phyloP scores from a whole-genome alignment of 176 grass and related monocot species.

The Luzula sylvatica region DNA sequence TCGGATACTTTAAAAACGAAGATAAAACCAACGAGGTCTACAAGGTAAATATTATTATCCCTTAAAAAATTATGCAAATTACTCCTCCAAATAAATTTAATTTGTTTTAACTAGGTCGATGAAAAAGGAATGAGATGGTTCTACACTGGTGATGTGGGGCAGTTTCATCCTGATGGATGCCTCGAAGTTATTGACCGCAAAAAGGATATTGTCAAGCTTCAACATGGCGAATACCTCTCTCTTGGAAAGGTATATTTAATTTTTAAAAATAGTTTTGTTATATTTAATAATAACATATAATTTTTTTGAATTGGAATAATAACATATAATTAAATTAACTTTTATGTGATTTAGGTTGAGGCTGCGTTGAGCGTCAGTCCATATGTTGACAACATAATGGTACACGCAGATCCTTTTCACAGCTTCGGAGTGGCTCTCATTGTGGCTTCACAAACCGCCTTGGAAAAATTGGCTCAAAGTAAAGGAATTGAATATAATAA shows the following conservation, averaged over 20 bases:
- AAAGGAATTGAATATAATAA: slow-evolving; percentile 35
- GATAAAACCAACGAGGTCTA: slow-evolving; percentile 94
- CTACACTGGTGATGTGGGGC: slow-evolving; percentile 79
- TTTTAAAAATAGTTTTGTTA: neutral
- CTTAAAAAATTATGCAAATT: no score
- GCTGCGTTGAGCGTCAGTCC: slow-evolving; percentile 49
- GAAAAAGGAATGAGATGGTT: slow-evolving; percentile 88
- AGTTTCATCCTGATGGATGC: slow-evolving; percentile 76
- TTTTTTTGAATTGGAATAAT: no score
- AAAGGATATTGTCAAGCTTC: slow-evolving; percentile 97
- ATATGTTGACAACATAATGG: slow-evolving; percentile 82
- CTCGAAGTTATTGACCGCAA: slow-evolving; percentile 94
- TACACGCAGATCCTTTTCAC: slow-evolving; percentile 76
- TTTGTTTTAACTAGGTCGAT: slow-evolving; percentile 44
- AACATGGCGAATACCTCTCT: slow-evolving; percentile 97
- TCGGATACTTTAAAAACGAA: slow-evolving; percentile 81
- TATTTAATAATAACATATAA: slow-evolving; percentile 7
- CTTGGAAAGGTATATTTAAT: slow-evolving; percentile 64
- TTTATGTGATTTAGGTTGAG: slow-evolving; percentile 48
- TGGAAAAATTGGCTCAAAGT: slow-evolving; percentile 63
- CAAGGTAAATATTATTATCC: slow-evolving; percentile 37
- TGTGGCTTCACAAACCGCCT: slow-evolving; percentile 32
- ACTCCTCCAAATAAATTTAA: no score
- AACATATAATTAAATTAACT: neutral
- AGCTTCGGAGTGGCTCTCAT: slow-evolving; percentile 64